Base-by-base conservation (phyloP, 148 eudicot species). In the Camellia sinensis region DNA sequence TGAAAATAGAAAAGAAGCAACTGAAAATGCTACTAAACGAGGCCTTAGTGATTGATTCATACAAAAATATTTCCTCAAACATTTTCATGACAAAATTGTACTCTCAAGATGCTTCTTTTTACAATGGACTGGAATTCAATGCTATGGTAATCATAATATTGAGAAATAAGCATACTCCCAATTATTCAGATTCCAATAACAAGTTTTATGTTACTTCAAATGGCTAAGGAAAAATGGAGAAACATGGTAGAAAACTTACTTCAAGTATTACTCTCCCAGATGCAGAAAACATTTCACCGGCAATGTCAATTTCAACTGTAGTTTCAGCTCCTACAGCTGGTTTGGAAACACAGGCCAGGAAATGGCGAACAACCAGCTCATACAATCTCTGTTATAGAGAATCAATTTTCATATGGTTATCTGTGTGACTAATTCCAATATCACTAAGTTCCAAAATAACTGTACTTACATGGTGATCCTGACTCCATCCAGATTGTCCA, bases 251-350 rank as follows among this genome's bases (percentile, higher is more conserved):
- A 69, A 64, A 81, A 86, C 90, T 91, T 80, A 92, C 97, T 74
- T 88, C 83, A 74, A 96, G 61, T 80, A 96, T 94, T 78, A 89
- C 90, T 87, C 99, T 96, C 66, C 99, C 98, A 67, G 92, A 91
- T 84, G 98, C 87, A 54, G 91, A 85, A 86, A 96, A 94, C 54
- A 71, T 72, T 88, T 96, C 99, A 60, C 99, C 91, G 40, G 95
- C 95, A 82, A 96, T 91, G 87, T 94, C 97, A 83, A 93, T 87
- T 67, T 94, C 95, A 66, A 96, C 98, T 63, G 80, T 88, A 83
- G 99, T 96, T 87, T 94, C 99, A 79, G 99, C 99, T 52, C 99
- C 98, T 41, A 91, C 82, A 73, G 99, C 98, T 79, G 99, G 99
- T 85, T 94, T 93, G n/a, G 99, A 96, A 81, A 96, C 98, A 81